Base-by-base conservation (phyloP, 2,329 filamentous ascomycete genomes). In the Cryphonectria nitschkei region DNA sequence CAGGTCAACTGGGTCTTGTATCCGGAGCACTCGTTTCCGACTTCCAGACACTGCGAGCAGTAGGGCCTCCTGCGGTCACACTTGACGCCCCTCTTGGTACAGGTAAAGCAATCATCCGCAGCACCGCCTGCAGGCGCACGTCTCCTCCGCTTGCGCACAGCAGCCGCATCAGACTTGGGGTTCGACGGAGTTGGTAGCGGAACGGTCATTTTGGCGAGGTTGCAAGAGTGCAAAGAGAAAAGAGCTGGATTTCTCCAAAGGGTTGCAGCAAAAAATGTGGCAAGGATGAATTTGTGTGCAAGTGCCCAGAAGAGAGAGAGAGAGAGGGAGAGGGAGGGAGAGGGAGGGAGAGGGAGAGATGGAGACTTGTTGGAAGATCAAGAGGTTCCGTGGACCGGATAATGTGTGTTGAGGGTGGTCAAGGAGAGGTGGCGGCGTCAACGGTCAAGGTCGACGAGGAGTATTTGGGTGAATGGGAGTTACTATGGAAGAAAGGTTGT, bases 1-100 rank as follows among this genome's bases (percentile, higher is more conserved):
- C 95, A 98, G 63, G 95, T 98, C 81, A 98, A 86, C 76, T 95
- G 95, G 22, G 95, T 98, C 84, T 97, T 97, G 86, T 98, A 98
- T 72, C 95, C 95, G 39, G 93, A 94, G 83, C 95, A 98, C 79
- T 97, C 94, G 80, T 94, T 94, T 74, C 94, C 95, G 74, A 94
- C 87, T 76, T 97, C 93, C 74, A 98, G 88, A 81, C 95, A 99
- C 82, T 94, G 95, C 61, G 94, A 94, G 83, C 96, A 98, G 82
- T 98, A 98, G 11, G 95, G 95, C 77, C 95, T 89, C 79, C 94
- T 90, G 76, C 95, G 90, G 82, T 98, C 95, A 84, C 95, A 99
- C 81, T 93, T 93, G 74, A 92, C 86, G 76, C 90, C 91, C 78
- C 92, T 89, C 83, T 94, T 96, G 75, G 91, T 88, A 84, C 95